Evolutionary conservation across 371 early-diverging fungal species (phyloP).

Genomic region (Dinochytrium kinnereticum): DNA sequence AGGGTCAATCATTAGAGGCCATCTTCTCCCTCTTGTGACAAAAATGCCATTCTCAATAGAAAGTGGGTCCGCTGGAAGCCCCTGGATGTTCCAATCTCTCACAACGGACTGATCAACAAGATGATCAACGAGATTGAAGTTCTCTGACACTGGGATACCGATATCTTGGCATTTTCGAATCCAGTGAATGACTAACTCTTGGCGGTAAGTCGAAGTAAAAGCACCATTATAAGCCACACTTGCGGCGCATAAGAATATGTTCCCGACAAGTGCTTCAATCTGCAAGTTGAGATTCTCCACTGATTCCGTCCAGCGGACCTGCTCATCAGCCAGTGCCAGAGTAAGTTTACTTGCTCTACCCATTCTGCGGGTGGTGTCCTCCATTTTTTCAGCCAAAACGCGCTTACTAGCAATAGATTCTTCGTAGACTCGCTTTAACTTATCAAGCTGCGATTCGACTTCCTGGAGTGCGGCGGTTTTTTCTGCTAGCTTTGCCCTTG

Average conservation of each 20-base stretch:
- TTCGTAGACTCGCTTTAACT: conserved; percentile 58
- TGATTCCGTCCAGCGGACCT: conserved; percentile 60
- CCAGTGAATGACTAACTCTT: conserved; percentile 52
- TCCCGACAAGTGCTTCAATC: conserved; percentile 57
- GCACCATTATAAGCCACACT: conserved; percentile 60
- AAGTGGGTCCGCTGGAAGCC: conserved; percentile 58
- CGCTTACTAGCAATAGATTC: conserved; percentile 53
- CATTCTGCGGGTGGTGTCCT: conserved; percentile 58
- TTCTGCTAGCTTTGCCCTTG: conserved; percentile 55
- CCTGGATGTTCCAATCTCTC: conserved; percentile 66
- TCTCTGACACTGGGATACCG: conserved; percentile 58
- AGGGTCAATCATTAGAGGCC: conserved; percentile 69
- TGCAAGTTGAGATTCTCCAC: conserved; percentile 50
- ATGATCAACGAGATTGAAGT: conserved; percentile 48
- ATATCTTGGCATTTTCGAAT: conserved; percentile 51
- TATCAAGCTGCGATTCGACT: conserved; percentile 55
- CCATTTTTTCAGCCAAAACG: conserved; percentile 58
- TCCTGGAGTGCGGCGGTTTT: conserved; percentile 58
- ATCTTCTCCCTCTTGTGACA: conserved; percentile 58
- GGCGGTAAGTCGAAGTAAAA: conserved; percentile 55
- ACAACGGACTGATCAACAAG: conserved; percentile 58
- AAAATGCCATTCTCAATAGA: conserved; percentile 63
- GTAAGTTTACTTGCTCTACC: conserved; percentile 58
- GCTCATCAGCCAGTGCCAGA: conserved; percentile 60
- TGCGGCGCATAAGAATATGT: conserved; percentile 60